Evolutionary conservation across 73 alveolate genomes (phyloP).

Genomic region (Tetrahymena thermophila): DNA sequence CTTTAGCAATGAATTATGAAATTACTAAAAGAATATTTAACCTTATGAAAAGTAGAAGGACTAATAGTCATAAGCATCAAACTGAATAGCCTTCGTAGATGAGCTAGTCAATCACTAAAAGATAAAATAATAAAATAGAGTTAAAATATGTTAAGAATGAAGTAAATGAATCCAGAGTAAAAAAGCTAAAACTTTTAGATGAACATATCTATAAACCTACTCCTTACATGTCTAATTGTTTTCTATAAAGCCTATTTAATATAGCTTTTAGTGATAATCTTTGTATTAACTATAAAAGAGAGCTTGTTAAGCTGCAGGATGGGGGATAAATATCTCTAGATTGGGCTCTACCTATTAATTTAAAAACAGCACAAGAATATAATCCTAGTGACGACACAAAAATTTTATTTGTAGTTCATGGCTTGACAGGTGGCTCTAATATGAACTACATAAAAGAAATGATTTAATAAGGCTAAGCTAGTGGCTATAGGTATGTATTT

Average conservation of each 20-base stretch:
- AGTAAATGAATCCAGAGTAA: not conserved
- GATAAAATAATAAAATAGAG: not conserved
- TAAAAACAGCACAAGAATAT: not conserved
- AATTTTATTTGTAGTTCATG: conserved; percentile 23
- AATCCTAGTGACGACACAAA: conserved; percentile 7
- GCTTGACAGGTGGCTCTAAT: conserved; percentile 41
- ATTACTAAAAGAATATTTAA: not conserved
- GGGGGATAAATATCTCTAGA: conserved; percentile 39
- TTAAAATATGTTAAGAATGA: not conserved
- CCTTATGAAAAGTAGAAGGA: not conserved
- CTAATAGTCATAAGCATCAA: not conserved
- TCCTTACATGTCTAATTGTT: not conserved
- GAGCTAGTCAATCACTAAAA: too few species aligned
- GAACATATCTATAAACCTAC: not conserved
- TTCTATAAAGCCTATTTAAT: not conserved
- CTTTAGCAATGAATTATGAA: not conserved
- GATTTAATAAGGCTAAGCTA: conserved; percentile 8
- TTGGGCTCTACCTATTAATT: not conserved
- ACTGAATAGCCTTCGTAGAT: not conserved
- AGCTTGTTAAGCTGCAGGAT: conserved; percentile 7
- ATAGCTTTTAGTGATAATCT: not conserved
- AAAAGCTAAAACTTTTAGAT: not conserved
- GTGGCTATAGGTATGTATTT: conserved; percentile 13
- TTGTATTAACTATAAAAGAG: not conserved
- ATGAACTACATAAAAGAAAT: conserved; percentile 21